phyloP scores from a whole-genome alignment of 345 rosid species.

The Hevea brasiliensis region DNA sequence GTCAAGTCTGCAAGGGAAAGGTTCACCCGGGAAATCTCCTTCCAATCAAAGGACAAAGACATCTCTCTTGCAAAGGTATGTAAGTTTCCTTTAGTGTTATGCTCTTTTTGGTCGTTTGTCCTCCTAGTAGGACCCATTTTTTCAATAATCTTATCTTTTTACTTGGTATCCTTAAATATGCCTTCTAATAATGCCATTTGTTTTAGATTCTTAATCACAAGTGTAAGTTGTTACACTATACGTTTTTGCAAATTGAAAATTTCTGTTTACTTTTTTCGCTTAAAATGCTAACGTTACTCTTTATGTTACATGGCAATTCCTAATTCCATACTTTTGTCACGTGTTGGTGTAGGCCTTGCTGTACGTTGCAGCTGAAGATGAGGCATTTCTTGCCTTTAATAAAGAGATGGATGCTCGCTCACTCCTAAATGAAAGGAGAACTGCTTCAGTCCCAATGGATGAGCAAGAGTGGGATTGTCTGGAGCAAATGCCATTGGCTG shows the following conservation, averaged over 20 bases:
- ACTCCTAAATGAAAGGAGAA: constrained; percentile 48
- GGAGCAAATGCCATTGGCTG: constrained; percentile 63
- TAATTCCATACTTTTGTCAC: constrained; percentile 11
- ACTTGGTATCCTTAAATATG: not conserved
- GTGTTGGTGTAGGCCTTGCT: constrained; percentile 59
- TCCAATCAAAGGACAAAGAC: constrained; percentile 70
- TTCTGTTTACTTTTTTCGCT: not conserved
- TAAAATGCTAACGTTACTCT: not conserved
- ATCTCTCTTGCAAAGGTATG: constrained; percentile 78
- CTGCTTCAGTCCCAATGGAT: constrained; percentile 35
- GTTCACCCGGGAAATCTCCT: constrained; percentile 72
- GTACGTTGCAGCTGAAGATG: constrained; percentile 88
- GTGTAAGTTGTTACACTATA: not conserved
- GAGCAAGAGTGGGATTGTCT: constrained; percentile 42
- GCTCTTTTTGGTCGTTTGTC: not conserved
- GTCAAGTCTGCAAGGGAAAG: constrained; percentile 56
- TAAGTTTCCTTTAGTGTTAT: not conserved
- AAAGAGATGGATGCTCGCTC: constrained; percentile 59
- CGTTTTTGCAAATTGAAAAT: not conserved
- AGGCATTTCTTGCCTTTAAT: constrained; percentile 61
- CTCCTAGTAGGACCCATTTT: not conserved
- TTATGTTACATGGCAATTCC: constrained; percentile 7
- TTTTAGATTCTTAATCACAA: not conserved
- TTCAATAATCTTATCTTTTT: not conserved
- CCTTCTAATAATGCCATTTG: not conserved